Conservation (phyloP, 352 stramenopile genomes). For the Globisporangium apiculatum region DNA sequence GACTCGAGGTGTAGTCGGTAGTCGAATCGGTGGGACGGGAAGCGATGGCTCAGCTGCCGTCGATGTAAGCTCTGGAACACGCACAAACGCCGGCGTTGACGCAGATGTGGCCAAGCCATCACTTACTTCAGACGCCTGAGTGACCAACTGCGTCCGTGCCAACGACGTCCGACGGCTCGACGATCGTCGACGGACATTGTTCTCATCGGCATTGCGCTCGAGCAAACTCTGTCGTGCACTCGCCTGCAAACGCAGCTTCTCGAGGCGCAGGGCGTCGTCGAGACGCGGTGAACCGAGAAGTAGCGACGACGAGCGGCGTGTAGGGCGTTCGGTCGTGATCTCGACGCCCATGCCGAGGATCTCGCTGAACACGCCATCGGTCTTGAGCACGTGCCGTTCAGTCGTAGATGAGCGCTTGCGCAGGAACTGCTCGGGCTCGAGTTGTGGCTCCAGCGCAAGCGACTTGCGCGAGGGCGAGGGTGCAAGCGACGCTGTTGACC, state of each 20-base stretch:
- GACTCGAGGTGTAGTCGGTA: not conserved
- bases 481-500: not conserved
- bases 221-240: slow-evolving; percentile 15
- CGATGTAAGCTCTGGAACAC: not conserved
- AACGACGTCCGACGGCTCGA: not conserved
- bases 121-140: not conserved
- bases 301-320: slow-evolving; percentile 1
- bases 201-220: slow-evolving; percentile 12
- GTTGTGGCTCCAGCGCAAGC: slow-evolving; percentile 5
- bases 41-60: not conserved
- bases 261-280: slow-evolving; percentile 5
- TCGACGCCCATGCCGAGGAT: slow-evolving; percentile 41
- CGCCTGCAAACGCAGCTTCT: slow-evolving; percentile 15
- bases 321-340: slow-evolving; percentile 45
- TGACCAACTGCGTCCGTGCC: not conserved
- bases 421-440: slow-evolving; percentile 55
- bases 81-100: slow-evolving; percentile 6
- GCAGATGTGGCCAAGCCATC: not conserved
- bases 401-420: slow-evolving; percentile 20
- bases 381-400: slow-evolving; percentile 36
- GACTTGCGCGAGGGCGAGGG: slow-evolving; percentile 4
- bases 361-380: slow-evolving; percentile 27
- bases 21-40: not conserved
- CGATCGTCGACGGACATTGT: slow-evolving; percentile 7
- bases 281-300: not conserved